phyloP scores from a whole-genome alignment of 192 early-diverging fungal genomes.

The Mortierella alpina region DNA sequence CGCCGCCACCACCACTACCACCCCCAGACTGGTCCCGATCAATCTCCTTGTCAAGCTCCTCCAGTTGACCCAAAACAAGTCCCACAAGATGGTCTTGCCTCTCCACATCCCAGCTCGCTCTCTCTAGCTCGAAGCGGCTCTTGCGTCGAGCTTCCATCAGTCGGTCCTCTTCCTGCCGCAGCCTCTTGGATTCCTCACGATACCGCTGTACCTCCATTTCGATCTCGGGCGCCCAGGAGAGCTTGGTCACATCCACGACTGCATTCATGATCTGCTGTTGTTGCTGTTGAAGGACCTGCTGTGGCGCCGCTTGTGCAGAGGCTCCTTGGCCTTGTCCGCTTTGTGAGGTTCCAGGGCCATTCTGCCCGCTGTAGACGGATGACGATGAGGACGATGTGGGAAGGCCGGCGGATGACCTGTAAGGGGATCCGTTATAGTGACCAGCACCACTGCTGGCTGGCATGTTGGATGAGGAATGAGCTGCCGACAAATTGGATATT shows the following conservation, averaged over 20 bases:
- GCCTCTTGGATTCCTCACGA: conserved; percentile 40
- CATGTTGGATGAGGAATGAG: conserved; percentile 17
- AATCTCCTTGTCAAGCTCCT: conserved; percentile 42
- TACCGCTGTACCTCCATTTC: conserved; percentile 41
- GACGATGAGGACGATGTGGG: conserved; percentile 6
- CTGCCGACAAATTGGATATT: background rate
- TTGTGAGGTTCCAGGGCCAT: background rate
- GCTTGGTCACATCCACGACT: conserved; percentile 47
- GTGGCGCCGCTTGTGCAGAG: conserved; percentile 25
- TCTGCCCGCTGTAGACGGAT: conserved; percentile 8
- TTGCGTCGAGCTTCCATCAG: conserved; percentile 46
- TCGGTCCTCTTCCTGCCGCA: conserved; percentile 37
- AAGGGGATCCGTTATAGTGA: conserved; percentile 22
- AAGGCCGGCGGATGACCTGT: conserved; percentile 13
- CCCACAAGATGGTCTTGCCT: conserved; percentile 53
- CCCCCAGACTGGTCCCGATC: conserved; percentile 21
- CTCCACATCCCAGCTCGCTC: conserved; percentile 53
- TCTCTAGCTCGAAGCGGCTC: conserved; percentile 45
- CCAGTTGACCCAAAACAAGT: conserved; percentile 44
- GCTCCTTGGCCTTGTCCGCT: conserved; percentile 3
- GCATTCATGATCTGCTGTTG: conserved; percentile 52
- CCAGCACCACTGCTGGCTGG: background rate
- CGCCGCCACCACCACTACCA: background rate
- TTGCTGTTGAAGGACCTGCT: conserved; percentile 46
- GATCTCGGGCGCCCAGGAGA: conserved; percentile 49